Evolutionary conservation across 2,329 filamentous ascomycete genomes (phyloP).

Genomic region (Onygenales sp.): DNA sequence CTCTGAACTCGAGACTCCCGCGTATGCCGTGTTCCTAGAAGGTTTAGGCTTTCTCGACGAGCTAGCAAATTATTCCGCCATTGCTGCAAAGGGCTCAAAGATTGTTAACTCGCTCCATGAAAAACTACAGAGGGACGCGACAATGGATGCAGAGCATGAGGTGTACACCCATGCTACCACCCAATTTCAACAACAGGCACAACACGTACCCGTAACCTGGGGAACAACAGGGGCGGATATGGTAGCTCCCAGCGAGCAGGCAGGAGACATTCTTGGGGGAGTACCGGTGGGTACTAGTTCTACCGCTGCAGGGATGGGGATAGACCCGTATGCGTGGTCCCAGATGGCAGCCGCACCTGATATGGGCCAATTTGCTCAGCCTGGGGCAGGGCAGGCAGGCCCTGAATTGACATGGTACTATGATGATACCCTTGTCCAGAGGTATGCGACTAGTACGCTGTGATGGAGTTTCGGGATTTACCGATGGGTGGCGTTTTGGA

Average conservation of each 20-base stretch:
- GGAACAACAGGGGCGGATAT: not conserved
- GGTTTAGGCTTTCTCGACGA: not conserved
- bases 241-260: not conserved
- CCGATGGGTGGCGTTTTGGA: too few species aligned
- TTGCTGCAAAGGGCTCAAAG: not conserved
- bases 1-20: not conserved
- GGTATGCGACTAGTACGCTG: constrained; percentile 1
- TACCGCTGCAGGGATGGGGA: not conserved
- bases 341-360: not conserved
- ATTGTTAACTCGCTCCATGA: not conserved
- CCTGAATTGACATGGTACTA: not conserved
- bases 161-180: not conserved
- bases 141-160: not conserved
- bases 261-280: not conserved
- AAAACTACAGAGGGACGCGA: not conserved
- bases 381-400: not conserved
- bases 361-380: not conserved
- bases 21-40: not conserved
- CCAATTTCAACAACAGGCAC: not conserved
- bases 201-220: not conserved
- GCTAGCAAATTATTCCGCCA: not conserved
- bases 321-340: not conserved
- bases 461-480: not conserved
- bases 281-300: not conserved
- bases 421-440: not conserved